Base-by-base conservation (phyloP, 139 green algal genomes). In the Yamagishiella unicocca region DNA sequence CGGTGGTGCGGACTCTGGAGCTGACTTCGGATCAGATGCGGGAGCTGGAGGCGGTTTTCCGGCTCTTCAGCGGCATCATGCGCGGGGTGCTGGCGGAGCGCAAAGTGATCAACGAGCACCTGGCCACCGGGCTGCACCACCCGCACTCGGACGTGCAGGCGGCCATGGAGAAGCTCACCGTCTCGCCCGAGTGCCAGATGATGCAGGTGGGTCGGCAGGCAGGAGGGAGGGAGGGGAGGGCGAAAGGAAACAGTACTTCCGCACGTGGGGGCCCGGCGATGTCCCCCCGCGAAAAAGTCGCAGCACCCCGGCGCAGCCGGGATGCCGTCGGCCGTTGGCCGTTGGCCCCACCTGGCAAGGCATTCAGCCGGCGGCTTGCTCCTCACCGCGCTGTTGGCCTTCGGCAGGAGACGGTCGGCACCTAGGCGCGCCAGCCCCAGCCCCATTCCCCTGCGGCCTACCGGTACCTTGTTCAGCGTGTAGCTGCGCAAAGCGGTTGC, bases 21-120 rank as follows among this genome's bases (percentile, higher is more conserved):
- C 79, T 85, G 2, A 76, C 29, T 1, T 6, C n/a, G 25, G 4
- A 43, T 0, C 79, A 85, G 79, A 35, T 76, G 38, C 43, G 72
- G 5, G 54, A 83, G 25, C 76, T 83, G 50, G 1, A 22, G 8
- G 76, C 54, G 22, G 37, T 83, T 53, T 83, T 24, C 22, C 46
- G 25, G 27, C 53, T 83, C 24, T 83, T 83, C 55, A 27, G 12
- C 35, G 76, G 54, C 54, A 55, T 83, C 27, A 83, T 83, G 76
- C 5, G 17, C 9, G 54, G 54, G 3, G 37, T 83, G 1, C 35
- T 58, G 54, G 76, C 37, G 35, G 76, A 83, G 55, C 76, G 76
- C 0, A 19, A 22, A 3, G 21, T 0, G 21, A 38, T 83, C 38
- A 83, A 83, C 76, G 53, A 43, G 35, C 35, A 22, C 10, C 76